These are phyloP conservation scores for Globisporangium irregulare DNA, from an alignment of 352 stramenopile species.

Conservation along the genomic window DNA sequence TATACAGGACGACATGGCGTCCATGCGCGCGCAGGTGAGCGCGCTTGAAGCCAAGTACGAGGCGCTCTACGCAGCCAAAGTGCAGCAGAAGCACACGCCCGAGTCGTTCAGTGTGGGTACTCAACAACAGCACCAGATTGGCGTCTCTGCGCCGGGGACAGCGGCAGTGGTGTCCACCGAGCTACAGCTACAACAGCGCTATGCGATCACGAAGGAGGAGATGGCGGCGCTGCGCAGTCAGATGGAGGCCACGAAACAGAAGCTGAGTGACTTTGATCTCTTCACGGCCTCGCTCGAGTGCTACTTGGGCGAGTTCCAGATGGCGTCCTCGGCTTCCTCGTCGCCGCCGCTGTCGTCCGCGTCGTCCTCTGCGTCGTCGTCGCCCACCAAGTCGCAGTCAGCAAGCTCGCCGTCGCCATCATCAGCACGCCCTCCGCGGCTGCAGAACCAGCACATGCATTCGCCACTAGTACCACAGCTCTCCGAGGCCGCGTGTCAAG, in stretches of 20 bases:
- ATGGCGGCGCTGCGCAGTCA: slow-evolving; percentile 12
- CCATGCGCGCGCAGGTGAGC: slow-evolving; percentile 17
- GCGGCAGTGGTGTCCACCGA: not conserved
- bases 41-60: slow-evolving; percentile 15
- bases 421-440: not conserved
- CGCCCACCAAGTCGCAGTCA: not conserved
- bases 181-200: slow-evolving; percentile 6
- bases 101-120: not conserved
- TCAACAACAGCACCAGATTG: not conserved
- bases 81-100: not conserved
- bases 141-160: not conserved
- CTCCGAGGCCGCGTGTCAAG: slow-evolving; percentile 11
- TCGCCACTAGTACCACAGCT: not conserved
- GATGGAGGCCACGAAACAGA: slow-evolving; percentile 15
- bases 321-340: not conserved
- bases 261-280: slow-evolving; percentile 18
- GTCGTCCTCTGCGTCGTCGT: not conserved
- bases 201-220: slow-evolving; percentile 8
- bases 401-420: not conserved
- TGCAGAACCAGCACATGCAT: not conserved
- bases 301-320: slow-evolving; percentile 16
- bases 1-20: slow-evolving; percentile 16
- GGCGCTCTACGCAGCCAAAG: slow-evolving; percentile 11
- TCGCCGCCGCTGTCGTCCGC: not conserved
- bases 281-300: slow-evolving; percentile 16